These are phyloP conservation scores for Aspergillus oerlinghausenensis DNA, from an alignment of 2,329 filamentous ascomycete genomes.

Conservation along the genomic window DNA sequence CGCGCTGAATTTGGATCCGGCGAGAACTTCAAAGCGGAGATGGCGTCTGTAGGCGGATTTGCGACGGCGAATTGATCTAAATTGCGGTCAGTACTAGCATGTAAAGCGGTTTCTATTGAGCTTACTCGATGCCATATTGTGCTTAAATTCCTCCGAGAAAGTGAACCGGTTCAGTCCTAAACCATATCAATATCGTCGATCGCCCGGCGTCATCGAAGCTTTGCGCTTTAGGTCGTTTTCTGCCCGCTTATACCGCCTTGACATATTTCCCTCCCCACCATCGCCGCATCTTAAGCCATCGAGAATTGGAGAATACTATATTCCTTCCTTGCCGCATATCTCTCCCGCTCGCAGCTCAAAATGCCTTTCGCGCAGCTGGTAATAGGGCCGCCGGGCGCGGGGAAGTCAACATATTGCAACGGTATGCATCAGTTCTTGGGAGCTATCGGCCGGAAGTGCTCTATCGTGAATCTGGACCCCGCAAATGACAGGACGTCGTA, in stretches of 20 bases:
- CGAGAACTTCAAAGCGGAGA: conserved; percentile 83
- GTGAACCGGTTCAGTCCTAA: neutral
- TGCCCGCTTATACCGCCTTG: conserved; percentile 28
- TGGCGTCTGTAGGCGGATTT: conserved; percentile 77
- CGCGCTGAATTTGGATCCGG: conserved; percentile 67
- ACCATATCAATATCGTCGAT: conserved; percentile 9
- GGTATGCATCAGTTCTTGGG: conserved; percentile 98
- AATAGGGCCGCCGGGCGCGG: conserved; percentile 88
- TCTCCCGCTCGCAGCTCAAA: conserved; percentile 1
- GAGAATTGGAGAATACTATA: neutral
- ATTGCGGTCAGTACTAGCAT: conserved; percentile 1
- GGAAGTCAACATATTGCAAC: conserved; percentile 98
- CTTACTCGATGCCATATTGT: conserved; percentile 42
- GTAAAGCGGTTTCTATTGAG: neutral
- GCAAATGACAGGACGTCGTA: conserved; percentile 93
- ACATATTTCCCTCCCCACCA: conserved; percentile 23
- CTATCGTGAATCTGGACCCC: conserved; percentile 92
- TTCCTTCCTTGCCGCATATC: neutral
- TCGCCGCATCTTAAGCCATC: conserved; percentile 2
- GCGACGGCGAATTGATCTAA: conserved; percentile 73
- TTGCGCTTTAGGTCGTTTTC: conserved; percentile 26
- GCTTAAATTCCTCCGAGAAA: neutral
- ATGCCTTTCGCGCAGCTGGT: conserved; percentile 72
- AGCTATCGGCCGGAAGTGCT: conserved; percentile 91
- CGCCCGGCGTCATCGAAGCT: conserved; percentile 22